Base-by-base conservation (phyloP, 805 yeast species). In the Wickerhamiella cacticola region DNA sequence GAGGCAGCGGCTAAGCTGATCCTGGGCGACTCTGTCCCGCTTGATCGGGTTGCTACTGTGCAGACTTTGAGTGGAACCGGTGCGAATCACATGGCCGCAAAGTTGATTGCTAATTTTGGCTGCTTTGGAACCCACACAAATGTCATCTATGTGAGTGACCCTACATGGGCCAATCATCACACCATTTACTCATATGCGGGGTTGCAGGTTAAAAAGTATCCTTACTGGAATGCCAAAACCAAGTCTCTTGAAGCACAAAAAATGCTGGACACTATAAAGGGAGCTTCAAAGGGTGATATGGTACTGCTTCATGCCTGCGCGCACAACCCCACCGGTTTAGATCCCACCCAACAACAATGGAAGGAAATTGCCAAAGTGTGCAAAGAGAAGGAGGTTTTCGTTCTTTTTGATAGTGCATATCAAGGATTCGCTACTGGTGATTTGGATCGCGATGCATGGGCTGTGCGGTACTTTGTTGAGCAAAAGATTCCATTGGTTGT, bases 31-130 rank as follows among this genome's bases (percentile, higher is more conserved):
- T 83, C 83, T 34, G 68, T 72, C 33, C 61, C 72, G 50, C 73
- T 81, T 49, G 64, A 81, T 38, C 66, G 67, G 12, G 74, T 88
- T 35, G 82, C 86, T 46, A 77, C 94, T 44, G 72, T 87, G 12
- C 98, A 89, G 68, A 82, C 96, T 50, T 72, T 89, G 52, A 82
- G 94, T 34, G 98, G 98, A 53, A 89, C 98, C 33, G 98, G 98
- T 53, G 89, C 96, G 2, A 70, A 88, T 52, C 78, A 94, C 55
- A 79, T 89, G 33, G 78, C 87, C 44, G 89, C 83, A 21, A 89
- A 80, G 60, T 83, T 89, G 61, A 65, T 88, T 58, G 65, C 66
- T 55, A 68, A 74, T 52, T 82, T 81, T 71, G 71, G 78, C 59
- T 62, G 72, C 51, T 43, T 61, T 31, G 56, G 57, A 18, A 25